Percentiles rank a stretch among this genome's conserved stretches.
Conservation (phyloP, 768 basidiomycete genomes). For the Termitomyces sp. region DNA sequence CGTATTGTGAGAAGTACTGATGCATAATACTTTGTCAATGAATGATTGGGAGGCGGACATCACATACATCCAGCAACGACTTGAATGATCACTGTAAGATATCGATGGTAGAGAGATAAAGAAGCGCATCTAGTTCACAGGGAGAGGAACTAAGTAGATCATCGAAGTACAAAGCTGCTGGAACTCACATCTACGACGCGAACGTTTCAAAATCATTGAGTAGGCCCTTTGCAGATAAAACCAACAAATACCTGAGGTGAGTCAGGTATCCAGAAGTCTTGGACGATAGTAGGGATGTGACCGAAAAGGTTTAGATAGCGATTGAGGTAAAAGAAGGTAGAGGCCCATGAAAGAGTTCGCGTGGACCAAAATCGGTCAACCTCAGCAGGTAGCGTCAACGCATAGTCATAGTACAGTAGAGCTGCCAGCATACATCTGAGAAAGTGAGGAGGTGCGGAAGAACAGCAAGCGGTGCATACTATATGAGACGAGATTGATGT, state of each 20-base stretch:
- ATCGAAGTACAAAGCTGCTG: background rate
- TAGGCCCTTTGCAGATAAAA: background rate
- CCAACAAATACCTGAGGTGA: slow-evolving; percentile 14
- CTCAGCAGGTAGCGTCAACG: slow-evolving; percentile 39
- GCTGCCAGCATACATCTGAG: background rate
- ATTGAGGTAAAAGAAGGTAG: slow-evolving; percentile 35
- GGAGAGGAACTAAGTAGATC: background rate
- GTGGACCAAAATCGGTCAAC: slow-evolving; percentile 37
- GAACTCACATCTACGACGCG: background rate
- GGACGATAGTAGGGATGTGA: slow-evolving; percentile 23
- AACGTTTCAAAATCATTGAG: background rate
- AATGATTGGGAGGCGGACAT: background rate
- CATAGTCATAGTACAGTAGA: slow-evolving; percentile 18
- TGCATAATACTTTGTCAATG: background rate
- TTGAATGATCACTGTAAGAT: slow-evolving; percentile 27
- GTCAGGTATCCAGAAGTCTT: slow-evolving; percentile 24
- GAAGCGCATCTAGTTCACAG: slow-evolving; percentile 17
- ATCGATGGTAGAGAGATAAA: slow-evolving; percentile 22
- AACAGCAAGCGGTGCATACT: background rate
- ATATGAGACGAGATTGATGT: background rate
- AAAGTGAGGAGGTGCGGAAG: background rate
- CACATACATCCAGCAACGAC: slow-evolving; percentile 29
- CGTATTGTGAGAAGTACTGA: slow-evolving; percentile 33
- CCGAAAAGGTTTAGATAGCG: slow-evolving; percentile 27
- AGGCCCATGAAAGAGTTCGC: slow-evolving; percentile 23